Conservation (phyloP, 331 rosid species). For the Saraca asoca region DNA sequence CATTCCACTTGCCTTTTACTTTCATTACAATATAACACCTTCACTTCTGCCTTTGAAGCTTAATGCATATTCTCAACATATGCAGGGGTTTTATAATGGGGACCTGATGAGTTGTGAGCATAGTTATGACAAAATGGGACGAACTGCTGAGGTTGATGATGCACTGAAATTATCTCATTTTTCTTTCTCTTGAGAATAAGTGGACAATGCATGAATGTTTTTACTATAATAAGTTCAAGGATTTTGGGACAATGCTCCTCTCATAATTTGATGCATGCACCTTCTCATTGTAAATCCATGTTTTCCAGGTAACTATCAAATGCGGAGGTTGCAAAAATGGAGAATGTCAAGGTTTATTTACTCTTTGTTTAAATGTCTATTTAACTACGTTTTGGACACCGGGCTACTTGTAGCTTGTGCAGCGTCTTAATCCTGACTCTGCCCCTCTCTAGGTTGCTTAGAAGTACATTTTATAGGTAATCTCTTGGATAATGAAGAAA, state of each 20-base stretch:
- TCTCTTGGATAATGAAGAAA: neutral
- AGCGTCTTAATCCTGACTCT: conserved; percentile 8
- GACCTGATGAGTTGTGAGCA: conserved; percentile 75
- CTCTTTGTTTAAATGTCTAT: conserved; percentile 3
- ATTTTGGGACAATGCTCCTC: conserved; percentile 15
- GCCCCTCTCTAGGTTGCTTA: conserved; percentile 8
- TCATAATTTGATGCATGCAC: conserved; percentile 23
- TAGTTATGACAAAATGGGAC: conserved; percentile 83
- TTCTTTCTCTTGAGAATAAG: neutral
- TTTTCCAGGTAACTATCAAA: conserved; percentile 73
- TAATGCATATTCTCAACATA: conserved; percentile 31
- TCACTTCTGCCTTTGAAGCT: conserved; percentile 21
- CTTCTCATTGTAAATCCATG: conserved; percentile 39
- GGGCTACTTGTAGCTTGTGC: conserved; percentile 18
- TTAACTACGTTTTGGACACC: conserved; percentile 19
- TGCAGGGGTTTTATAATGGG: conserved; percentile 76
- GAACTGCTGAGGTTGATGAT: conserved; percentile 87
- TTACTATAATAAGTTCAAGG: conserved; percentile 23
- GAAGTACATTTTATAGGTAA: conserved; percentile 23
- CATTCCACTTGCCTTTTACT: conserved; percentile 9
- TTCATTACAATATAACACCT: neutral
- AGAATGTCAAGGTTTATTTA: conserved; percentile 69
- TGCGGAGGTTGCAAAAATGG: conserved; percentile 84
- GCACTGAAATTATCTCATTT: conserved; percentile 18
- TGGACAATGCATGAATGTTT: neutral